phyloP scores from a whole-genome alignment of 2,329 filamentous ascomycete genomes.

The Lojkania enalia region DNA sequence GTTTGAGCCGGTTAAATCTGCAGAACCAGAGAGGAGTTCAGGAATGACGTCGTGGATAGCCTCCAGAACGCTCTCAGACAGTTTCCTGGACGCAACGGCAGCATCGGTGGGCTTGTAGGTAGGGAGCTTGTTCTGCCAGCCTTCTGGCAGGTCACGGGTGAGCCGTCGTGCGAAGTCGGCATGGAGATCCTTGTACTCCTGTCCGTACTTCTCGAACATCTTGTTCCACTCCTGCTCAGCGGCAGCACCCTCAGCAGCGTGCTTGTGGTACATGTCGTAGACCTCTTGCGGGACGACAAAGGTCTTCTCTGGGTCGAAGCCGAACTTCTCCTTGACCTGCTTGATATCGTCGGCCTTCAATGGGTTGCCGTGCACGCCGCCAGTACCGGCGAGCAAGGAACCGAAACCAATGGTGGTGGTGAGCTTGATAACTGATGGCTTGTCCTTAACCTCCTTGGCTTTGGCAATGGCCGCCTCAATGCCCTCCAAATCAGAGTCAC shows the following conservation, averaged over 20 bases:
- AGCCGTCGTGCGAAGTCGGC: slow-evolving; percentile 81
- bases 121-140: slow-evolving; percentile 93
- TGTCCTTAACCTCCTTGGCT: slow-evolving; percentile 87
- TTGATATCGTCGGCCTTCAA: slow-evolving; percentile 93
- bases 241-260: slow-evolving; percentile 81
- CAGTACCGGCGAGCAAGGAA: slow-evolving; percentile 88
- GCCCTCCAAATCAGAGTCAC: slow-evolving; percentile 81
- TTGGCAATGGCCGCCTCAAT: slow-evolving; percentile 89
- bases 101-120: slow-evolving; percentile 84
- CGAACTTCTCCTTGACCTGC: slow-evolving; percentile 92
- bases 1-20: slow-evolving; percentile 98
- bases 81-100: slow-evolving; percentile 90
- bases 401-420: slow-evolving; percentile 97
- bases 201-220: slow-evolving; percentile 82
- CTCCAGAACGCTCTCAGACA: slow-evolving; percentile 90
- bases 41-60: slow-evolving; percentile 83
- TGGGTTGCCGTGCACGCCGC: slow-evolving; percentile 93
- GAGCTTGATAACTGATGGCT: slow-evolving; percentile 95
- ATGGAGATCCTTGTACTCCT: slow-evolving; percentile 76
- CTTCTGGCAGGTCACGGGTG: slow-evolving; percentile 82
- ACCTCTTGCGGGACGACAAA: slow-evolving; percentile 95
- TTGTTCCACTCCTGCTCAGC: slow-evolving; percentile 94
- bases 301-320: slow-evolving; percentile 91
- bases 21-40: slow-evolving; percentile 93
- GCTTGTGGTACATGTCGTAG: slow-evolving; percentile 87